Conservation (phyloP, 805 yeast genomes). For the Teunomyces stri region DNA sequence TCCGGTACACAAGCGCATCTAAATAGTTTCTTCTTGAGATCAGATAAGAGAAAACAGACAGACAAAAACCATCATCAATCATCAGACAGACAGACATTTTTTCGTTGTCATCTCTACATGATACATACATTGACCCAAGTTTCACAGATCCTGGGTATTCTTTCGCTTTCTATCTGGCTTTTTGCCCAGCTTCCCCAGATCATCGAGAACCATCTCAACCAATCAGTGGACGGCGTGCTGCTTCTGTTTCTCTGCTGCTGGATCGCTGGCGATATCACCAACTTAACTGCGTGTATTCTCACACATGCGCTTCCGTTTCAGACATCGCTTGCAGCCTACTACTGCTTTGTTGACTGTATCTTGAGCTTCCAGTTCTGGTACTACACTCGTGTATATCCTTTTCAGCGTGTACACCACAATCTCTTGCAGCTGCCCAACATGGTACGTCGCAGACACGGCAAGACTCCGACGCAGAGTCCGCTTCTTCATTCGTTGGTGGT, state of each 20-base stretch:
- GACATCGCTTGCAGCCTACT: conserved; percentile 66
- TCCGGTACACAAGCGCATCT: no score
- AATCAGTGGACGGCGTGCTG: conserved; percentile 35
- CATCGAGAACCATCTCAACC: conserved; percentile 28
- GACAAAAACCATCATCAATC: no score
- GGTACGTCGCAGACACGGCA: conserved; percentile 15
- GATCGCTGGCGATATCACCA: conserved; percentile 43
- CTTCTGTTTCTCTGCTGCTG: conserved; percentile 30
- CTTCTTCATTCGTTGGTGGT: conserved; percentile 10
- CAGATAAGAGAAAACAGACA: no score
- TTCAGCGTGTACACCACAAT: conserved; percentile 39
- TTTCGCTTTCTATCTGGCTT: conserved; percentile 24
- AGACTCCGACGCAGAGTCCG: conserved; percentile 9
- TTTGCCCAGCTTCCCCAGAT: conserved; percentile 31
- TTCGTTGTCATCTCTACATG: no score
- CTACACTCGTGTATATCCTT: conserved; percentile 49
- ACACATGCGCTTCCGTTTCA: conserved; percentile 85
- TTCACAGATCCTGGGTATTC: conserved; percentile 16
- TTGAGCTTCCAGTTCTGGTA: conserved; percentile 70
- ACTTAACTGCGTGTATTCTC: conserved; percentile 66
- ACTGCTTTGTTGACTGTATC: conserved; percentile 66
- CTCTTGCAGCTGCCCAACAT: conserved; percentile 37
- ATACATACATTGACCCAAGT: background rate
- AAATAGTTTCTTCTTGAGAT: no score
- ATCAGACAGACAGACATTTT: no score